Conservation (phyloP, 1,284 basidiomycete species). For the Salmacisia buchloeana region DNA sequence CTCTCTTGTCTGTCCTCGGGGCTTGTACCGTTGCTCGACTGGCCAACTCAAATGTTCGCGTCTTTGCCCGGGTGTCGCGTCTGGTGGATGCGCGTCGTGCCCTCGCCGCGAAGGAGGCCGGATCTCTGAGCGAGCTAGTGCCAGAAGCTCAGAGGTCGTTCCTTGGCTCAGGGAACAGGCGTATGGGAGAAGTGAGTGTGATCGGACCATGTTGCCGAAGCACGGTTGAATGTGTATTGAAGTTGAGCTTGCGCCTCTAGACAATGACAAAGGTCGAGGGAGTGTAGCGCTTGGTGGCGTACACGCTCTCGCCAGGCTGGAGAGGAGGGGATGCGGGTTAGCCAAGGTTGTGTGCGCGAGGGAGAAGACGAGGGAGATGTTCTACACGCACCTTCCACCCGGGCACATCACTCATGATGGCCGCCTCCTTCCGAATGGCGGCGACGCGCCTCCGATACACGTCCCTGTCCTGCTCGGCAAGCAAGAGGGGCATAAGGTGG, state of each 20-base stretch:
- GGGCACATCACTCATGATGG: constrained; percentile 91
- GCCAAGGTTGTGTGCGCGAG: background rate
- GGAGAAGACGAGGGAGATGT: background rate
- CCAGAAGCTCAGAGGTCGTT: too few relatives aligned
- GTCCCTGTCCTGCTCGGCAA: constrained; percentile 90
- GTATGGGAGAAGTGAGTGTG: background rate
- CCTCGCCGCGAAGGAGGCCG: too few relatives aligned
- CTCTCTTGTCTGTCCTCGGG: too few relatives aligned
- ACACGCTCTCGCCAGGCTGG: constrained; percentile 74
- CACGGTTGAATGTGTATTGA: background rate
- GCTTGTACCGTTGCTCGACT: too few relatives aligned
- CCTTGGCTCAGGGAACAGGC: background rate
- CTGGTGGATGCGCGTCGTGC: too few relatives aligned
- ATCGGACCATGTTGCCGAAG: background rate
- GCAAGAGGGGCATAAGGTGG: constrained; percentile 76
- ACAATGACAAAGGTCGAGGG: constrained; percentile 58
- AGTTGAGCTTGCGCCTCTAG: constrained; percentile 14
- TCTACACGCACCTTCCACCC: constrained; percentile 62
- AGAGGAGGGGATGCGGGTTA: background rate
- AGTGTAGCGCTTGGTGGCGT: constrained; percentile 75
- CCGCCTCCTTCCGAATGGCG: constrained; percentile 72
- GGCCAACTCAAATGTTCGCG: too few relatives aligned
- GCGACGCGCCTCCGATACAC: constrained; percentile 75
- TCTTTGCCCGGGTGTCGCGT: too few relatives aligned
- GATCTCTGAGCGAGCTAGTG: too few relatives aligned